Evolutionary conservation across 78 protist genomes (phyloP).

Genomic region (Bodo saltans): DNA sequence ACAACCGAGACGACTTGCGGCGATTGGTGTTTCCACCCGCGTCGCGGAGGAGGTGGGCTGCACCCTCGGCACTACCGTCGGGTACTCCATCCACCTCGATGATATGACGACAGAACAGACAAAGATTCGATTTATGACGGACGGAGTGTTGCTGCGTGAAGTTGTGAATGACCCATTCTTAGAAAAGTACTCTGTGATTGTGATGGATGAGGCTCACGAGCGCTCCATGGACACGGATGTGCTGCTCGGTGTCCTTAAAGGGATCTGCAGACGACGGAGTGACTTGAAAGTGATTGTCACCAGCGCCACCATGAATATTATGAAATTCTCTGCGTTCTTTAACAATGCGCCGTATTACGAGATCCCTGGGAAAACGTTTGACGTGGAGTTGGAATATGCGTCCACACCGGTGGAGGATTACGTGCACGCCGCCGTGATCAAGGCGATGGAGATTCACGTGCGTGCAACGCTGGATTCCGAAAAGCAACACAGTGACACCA

Average conservation of each 20-base stretch:
- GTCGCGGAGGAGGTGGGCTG: slow-evolving; percentile 87
- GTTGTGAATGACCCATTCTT: slow-evolving; percentile 68
- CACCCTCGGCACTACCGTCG: slow-evolving; percentile 51
- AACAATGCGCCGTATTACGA: slow-evolving; percentile 81
- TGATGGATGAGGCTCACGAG: slow-evolving; percentile 99
- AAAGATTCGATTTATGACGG: slow-evolving; percentile 92
- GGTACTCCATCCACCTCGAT: slow-evolving; percentile 89
- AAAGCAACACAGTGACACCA: too few relatives aligned
- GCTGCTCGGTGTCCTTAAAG: slow-evolving; percentile 80
- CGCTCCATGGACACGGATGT: slow-evolving; percentile 95
- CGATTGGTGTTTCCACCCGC: slow-evolving; percentile 91
- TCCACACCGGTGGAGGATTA: slow-evolving; percentile 72
- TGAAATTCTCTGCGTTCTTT: slow-evolving; percentile 87
- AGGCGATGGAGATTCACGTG: slow-evolving; percentile 50
- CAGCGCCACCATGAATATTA: slow-evolving; percentile 96
- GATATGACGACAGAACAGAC: slow-evolving; percentile 71
- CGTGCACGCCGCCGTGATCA: slow-evolving; percentile 90
- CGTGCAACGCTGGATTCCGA: too few relatives aligned
- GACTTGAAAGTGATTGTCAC: slow-evolving; percentile 97
- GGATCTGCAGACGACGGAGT: slow-evolving; percentile 51
- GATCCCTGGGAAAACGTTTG: slow-evolving; percentile 96
- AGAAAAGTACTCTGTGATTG: slow-evolving; percentile 69
- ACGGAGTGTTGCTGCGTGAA: slow-evolving; percentile 92
- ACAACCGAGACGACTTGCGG: slow-evolving; percentile 97
- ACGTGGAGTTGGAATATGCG: slow-evolving; percentile 79